A percentile compares a stretch with the other conserved stretches of the same genome.
phyloP scores from a whole-genome alignment of 2,329 filamentous ascomycete species.

The Chrysoporthe puriensis region DNA sequence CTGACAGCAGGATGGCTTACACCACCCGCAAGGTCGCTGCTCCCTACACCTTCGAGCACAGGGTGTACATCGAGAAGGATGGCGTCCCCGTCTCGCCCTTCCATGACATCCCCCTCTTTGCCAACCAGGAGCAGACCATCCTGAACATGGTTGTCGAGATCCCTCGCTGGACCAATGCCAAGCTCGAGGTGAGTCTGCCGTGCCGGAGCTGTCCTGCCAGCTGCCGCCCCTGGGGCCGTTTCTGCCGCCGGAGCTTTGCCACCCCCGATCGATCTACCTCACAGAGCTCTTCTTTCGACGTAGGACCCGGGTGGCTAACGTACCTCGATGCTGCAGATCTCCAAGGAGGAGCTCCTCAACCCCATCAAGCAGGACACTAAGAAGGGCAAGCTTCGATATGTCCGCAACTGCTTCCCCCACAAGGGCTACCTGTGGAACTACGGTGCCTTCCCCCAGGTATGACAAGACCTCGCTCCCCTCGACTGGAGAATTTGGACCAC shows the following conservation, averaged over 20 bases:
- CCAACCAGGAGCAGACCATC: constrained; percentile 92
- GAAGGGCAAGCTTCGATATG: constrained; percentile 99
- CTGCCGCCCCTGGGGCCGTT: neutral
- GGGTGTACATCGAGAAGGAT: constrained; percentile 98
- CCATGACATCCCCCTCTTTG: constrained; percentile 97
- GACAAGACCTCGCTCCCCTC: constrained; percentile 32
- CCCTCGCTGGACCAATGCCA: constrained; percentile 98
- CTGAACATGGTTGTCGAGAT: constrained; percentile 99
- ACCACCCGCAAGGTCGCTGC: constrained; percentile 83
- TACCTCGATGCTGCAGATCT: constrained; percentile 66
- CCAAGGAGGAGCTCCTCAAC: constrained; percentile 97
- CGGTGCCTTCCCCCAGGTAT: constrained; percentile 96
- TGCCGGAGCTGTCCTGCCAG: constrained; percentile 15
- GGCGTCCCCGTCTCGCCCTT: constrained; percentile 91
- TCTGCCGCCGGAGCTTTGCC: neutral
- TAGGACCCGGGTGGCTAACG: neutral
- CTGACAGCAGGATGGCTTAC: constrained; percentile 63
- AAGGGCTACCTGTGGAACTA: constrained; percentile 99
- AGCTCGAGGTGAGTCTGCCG: constrained; percentile 81
- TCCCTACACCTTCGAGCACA: constrained; percentile 84
- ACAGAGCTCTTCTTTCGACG: neutral
- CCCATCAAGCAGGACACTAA: constrained; percentile 99
- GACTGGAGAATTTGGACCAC: neutral
- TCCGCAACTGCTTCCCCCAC: constrained; percentile 99
- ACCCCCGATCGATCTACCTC: neutral